phyloP scores from a whole-genome alignment of 768 basidiomycete genomes.

The Hirschioporus abietinus region DNA sequence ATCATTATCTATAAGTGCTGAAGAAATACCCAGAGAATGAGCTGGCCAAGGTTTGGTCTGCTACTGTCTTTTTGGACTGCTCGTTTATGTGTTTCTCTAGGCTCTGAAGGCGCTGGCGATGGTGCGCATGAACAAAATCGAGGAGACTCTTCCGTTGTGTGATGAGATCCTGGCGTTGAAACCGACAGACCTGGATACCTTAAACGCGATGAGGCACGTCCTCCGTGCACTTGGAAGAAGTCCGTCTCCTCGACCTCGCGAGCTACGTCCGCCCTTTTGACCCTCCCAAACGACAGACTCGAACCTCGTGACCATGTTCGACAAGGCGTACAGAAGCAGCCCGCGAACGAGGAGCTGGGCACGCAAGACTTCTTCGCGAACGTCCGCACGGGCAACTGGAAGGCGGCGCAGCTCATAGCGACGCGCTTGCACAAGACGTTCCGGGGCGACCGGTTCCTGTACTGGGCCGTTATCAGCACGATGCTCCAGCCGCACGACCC shows the following conservation, averaged over 20 bases:
- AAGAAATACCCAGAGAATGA: constrained; percentile 78
- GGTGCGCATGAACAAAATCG: constrained; percentile 79
- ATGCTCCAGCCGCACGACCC: constrained; percentile 77
- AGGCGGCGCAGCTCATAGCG: constrained; percentile 73
- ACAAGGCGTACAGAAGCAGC: constrained; percentile 78
- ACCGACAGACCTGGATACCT: constrained; percentile 65
- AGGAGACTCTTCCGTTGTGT: constrained; percentile 72
- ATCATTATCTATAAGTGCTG: too few species aligned
- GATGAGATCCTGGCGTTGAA: constrained; percentile 75
- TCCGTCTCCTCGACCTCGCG: constrained; percentile 30
- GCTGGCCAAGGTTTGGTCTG: constrained; percentile 74
- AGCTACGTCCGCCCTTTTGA: constrained; percentile 9
- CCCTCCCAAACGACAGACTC: constrained; percentile 39
- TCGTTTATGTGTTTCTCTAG: constrained; percentile 32
- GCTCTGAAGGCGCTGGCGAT: constrained; percentile 82
- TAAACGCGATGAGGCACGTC: constrained; percentile 81
- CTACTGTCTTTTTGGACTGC: constrained; percentile 6
- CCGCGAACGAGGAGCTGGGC: constrained; percentile 77
- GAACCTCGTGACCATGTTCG: constrained; percentile 81
- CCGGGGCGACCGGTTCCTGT: constrained; percentile 73
- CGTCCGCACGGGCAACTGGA: constrained; percentile 76
- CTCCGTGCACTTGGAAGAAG: constrained; percentile 72
- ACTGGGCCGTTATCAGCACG: constrained; percentile 78
- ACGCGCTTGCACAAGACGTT: constrained; percentile 82
- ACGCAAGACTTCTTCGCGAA: constrained; percentile 84